Conservation (phyloP, 192 early-diverging fungal genomes). For the Geranomyces michiganensis region DNA sequence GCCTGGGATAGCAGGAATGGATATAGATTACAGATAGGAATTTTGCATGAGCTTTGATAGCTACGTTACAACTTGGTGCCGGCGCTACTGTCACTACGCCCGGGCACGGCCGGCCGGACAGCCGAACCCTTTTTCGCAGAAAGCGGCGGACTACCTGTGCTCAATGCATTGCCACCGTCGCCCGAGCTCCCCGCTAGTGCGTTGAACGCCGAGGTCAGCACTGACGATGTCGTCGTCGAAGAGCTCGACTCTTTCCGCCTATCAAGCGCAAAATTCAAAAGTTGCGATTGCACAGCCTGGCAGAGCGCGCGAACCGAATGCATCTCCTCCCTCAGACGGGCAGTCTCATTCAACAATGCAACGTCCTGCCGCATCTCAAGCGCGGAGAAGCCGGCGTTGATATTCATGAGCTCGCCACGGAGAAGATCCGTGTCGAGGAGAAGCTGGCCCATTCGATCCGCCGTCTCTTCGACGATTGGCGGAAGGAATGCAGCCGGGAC, state of each 20-base stretch:
- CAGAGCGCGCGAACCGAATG: constrained; percentile 66
- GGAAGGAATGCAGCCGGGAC: not conserved
- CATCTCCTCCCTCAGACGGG: constrained; percentile 70
- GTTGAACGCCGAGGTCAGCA: constrained; percentile 25
- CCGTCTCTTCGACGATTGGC: not conserved
- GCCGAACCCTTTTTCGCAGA: too few species aligned
- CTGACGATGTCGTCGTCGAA: constrained; percentile 5
- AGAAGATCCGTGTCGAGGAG: constrained; percentile 9
- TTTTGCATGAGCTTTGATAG: too few species aligned
- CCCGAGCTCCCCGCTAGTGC: constrained; percentile 5
- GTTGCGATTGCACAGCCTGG: constrained; percentile 69
- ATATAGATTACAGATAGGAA: too few species aligned
- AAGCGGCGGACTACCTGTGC: not conserved
- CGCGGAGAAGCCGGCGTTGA: constrained; percentile 57
- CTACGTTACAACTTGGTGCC: not conserved
- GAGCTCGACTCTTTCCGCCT: constrained; percentile 41
- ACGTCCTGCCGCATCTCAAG: constrained; percentile 71
- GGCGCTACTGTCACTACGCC: not conserved
- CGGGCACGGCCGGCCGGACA: too few species aligned
- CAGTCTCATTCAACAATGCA: constrained; percentile 68
- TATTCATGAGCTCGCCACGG: constrained; percentile 56
- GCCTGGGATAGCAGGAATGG: too few species aligned
- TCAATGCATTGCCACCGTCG: not conserved
- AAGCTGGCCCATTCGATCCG: constrained; percentile 14
- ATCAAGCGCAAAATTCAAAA: constrained; percentile 62